These are phyloP conservation scores for Posidonia oceanica DNA, from an alignment of 116 monocot species.

Conservation along the genomic window DNA sequence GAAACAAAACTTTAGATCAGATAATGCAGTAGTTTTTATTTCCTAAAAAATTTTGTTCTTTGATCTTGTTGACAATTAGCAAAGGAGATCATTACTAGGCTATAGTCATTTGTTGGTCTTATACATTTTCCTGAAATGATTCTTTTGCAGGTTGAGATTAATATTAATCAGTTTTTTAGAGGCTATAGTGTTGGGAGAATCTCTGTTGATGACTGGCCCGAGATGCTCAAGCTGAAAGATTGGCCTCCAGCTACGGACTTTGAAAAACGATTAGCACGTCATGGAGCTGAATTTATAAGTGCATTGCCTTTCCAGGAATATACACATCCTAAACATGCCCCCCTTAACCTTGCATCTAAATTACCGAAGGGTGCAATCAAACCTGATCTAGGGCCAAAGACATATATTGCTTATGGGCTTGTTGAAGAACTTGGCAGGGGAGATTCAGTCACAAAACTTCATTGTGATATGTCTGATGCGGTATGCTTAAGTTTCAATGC, in stretches of 20 bases:
- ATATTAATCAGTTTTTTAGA: conserved; percentile 17
- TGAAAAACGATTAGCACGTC: conserved; percentile 67
- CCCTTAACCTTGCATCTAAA: conserved; percentile 63
- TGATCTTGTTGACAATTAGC: no score
- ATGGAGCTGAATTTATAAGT: conserved; percentile 65
- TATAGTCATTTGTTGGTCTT: no score
- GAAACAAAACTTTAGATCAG: no score
- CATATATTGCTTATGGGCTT: conserved; percentile 90
- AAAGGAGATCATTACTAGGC: no score
- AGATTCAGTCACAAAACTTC: conserved; percentile 89
- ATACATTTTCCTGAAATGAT: no score
- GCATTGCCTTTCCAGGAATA: conserved; percentile 85
- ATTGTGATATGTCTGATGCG: conserved; percentile 93
- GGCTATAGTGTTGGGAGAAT: conserved; percentile 12
- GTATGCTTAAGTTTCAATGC: conserved; percentile 13
- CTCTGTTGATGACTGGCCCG: conserved; percentile 35
- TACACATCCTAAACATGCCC: conserved; percentile 55
- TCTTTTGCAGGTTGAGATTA: conserved; percentile 14
- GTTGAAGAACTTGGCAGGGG: conserved; percentile 61
- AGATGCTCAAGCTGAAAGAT: conserved; percentile 86
- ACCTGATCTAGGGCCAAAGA: conserved; percentile 87
- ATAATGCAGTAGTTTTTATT: no score
- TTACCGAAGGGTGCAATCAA: conserved; percentile 44
- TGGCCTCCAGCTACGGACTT: conserved; percentile 78
- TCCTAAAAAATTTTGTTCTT: no score